Conservation (phyloP, 2,329 filamentous ascomycete species). For the Dothidotthia symphoricarpi region DNA sequence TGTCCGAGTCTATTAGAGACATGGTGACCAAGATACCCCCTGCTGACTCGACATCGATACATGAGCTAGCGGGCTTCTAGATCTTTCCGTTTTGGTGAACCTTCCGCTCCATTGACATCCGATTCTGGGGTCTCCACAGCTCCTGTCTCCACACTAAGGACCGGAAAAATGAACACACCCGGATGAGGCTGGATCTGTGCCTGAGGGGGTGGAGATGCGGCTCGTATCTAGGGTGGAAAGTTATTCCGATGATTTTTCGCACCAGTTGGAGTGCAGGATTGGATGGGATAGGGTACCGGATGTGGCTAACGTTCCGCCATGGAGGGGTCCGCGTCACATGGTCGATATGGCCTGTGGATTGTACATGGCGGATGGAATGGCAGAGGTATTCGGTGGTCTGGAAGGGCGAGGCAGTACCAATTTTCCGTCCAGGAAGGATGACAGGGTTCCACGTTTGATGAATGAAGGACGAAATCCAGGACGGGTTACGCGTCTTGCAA, state of each 20-base stretch:
- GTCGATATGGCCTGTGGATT: no score
- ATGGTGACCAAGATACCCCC: slow-evolving; percentile 8
- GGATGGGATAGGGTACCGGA: slow-evolving; percentile 7
- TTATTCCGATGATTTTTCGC: slow-evolving; percentile 13
- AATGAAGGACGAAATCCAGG: no score
- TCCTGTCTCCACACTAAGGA: slow-evolving; percentile 8
- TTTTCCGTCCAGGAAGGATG: no score
- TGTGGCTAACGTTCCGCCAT: slow-evolving; percentile 14
- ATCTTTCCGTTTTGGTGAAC: slow-evolving; percentile 14
- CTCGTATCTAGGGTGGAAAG: slow-evolving; percentile 12
- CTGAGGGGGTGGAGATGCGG: background rate
- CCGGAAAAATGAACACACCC: slow-evolving; percentile 1
- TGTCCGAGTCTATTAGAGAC: background rate
- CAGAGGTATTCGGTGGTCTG: no score
- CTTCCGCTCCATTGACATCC: no score
- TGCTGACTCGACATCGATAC: slow-evolving; percentile 15
- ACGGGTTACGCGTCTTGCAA: no score
- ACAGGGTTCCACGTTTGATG: no score
- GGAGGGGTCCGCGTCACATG: no score
- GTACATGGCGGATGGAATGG: no score
- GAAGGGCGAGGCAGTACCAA: no score
- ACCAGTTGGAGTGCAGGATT: slow-evolving; percentile 9
- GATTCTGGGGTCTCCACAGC: slow-evolving; percentile 24
- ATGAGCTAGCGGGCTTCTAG: slow-evolving; percentile 22
- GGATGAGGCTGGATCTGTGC: slow-evolving; percentile 12